Evolutionary conservation across 2,329 filamentous ascomycete genomes (phyloP), one percentile per base, ranked within the genome.

Genomic region (Dactylellina parvicollis): DNA sequence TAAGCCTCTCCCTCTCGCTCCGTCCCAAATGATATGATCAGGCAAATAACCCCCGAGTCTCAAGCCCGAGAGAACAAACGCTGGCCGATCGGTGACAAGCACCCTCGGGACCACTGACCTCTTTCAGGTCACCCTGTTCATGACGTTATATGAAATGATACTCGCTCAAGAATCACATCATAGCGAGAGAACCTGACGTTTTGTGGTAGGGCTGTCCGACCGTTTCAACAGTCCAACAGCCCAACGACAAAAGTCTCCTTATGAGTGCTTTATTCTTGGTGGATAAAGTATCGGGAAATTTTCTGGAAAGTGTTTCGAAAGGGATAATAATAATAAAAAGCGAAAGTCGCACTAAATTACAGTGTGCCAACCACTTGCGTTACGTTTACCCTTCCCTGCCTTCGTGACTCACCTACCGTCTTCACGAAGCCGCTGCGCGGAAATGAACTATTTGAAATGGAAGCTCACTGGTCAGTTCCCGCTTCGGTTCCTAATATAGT

Each of bases 131-230:
- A 64, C 59, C 52, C 42, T 59, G 52, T 59, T 65, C 28, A 72
- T 72, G 69, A 73, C 60, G 60, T 73, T 65, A 73, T 65, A 73
- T 73, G 56, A 60, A 61, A 50, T 26, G 55, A 57, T 66, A 61
- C 54, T n/a, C 49, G n/a, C 40, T 20, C 24, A n/a, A n/a, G n/a
- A n/a, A 66, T 73, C 60, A 57, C 69, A 66, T 65, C 69, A 73
- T 73, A 59, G 42, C 57, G 56, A 49, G 49, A 52, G 62, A 49
- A 67, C 62, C 26, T 67, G 62, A 67, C 62, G 52, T 59, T 59
- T 59, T 44, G 32, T 44, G 22, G 5, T 38, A 42, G 0, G 8
- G 18, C 36, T 22, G 20, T 32, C 8, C 34, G 2, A 56, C 4
- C 34, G 20, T 14, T 42, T 7, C 12, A 7, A 38, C 16, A 38